These are phyloP conservation scores for Lippia alba DNA, from an alignment of 305 asterid genomes.

Conservation along the genomic window DNA sequence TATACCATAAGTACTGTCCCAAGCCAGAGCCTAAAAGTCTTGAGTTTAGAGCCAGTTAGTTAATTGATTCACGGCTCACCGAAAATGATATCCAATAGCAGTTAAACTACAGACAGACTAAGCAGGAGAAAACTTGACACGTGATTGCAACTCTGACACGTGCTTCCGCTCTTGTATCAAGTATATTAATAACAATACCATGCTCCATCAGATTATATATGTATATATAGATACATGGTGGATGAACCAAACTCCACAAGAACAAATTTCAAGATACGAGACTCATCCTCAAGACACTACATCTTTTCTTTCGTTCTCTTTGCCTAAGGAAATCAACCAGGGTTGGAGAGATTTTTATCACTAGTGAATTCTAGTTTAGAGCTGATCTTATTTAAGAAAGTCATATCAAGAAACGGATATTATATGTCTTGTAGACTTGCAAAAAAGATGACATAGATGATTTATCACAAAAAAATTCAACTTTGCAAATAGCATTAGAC, in stretches of 20 bases:
- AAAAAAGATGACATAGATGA: constrained; percentile 9
- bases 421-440: not conserved
- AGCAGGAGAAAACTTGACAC: constrained; percentile 12
- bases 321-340: not conserved
- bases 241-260: too few relatives aligned
- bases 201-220: too few relatives aligned
- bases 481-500: not conserved
- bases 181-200: not conserved
- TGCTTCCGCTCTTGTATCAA: not conserved
- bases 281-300: too few relatives aligned
- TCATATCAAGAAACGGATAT: not conserved
- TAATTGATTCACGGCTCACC: not conserved
- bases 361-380: not conserved
- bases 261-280: too few relatives aligned
- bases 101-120: not conserved
- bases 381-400: not conserved
- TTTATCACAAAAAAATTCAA: not conserved
- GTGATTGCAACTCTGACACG: not conserved
- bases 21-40: constrained; percentile 6
- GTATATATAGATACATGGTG: too few relatives aligned
- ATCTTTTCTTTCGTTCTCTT: not conserved
- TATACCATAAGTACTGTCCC: not conserved
- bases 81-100: not conserved
- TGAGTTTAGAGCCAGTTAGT: constrained; percentile 8
- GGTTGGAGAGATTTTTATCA: not conserved